Evolutionary conservation across 768 basidiomycete genomes (phyloP), one percentile per base, ranked within the genome.

Genomic region (Pleurotus platypus): DNA sequence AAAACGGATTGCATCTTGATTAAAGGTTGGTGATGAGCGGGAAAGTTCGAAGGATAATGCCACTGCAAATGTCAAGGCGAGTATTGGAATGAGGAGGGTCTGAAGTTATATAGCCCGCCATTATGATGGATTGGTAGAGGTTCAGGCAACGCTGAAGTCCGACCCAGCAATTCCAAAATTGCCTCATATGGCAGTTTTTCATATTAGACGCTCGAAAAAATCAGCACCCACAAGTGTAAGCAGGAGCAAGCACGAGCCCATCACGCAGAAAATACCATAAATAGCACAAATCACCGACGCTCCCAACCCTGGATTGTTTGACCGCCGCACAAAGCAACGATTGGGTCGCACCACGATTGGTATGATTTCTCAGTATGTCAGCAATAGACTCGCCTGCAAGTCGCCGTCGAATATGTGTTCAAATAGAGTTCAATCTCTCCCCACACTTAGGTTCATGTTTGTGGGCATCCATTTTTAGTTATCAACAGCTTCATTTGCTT

Each of bases 41-140:
- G 22, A 40, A 35, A 27, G 16, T 37, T 35, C 9, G 49, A 37
- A 30, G 6, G 39, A 20, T 8, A 20, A 39, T 20, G 39, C 22
- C 51, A 38, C 5, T 54, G 24, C 8, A 20, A 7, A 22, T 42
- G 37, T 22, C 11, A 24, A 39, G 20, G 51, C 27, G 51, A 39
- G 51, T 22, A 26, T 22, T 26, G 16, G 16, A 15, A 43, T 43
- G 51, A 54, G 20, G 51, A 18, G 18, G 20, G 39, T 18, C 18
- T 12, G 51, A 54, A 22, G 37, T 40, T 54, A 54, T 54, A 54
- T 54, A 51, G n/a, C 16, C 51, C 51, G 35, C 51, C 22, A 9
- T 39, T 8, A 40, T 54, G 35, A 24, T 42, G 51, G 51, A 54
- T 54, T 54, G 51, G 51, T 54, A 16, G 16, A 42, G 15, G 39